Percentiles rank a stretch among this genome's conserved stretches.
These are phyloP conservation scores for Ganoderma sinense DNA, from an alignment of 1,284 basidiomycete genomes.

Conservation along the genomic window DNA sequence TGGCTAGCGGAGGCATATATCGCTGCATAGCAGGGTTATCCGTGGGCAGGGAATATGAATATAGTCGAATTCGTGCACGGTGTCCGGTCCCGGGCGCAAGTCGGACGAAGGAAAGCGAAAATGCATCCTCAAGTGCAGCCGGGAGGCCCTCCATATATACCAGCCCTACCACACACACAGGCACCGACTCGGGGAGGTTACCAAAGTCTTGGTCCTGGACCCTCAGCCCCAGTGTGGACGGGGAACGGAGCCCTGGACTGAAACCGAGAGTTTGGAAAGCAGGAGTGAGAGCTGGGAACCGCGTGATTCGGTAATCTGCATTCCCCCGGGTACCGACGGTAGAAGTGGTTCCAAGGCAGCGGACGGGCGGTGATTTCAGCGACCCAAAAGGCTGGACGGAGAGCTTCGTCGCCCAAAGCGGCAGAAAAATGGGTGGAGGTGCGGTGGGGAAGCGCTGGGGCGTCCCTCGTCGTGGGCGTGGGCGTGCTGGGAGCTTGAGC, in stretches of 20 bases:
- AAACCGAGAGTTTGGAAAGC: slow-evolving; percentile 3
- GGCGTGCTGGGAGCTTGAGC: too few relatives aligned
- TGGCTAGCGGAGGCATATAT: background rate
- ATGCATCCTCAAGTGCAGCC: background rate
- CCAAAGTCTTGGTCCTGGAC: background rate
- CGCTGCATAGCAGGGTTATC: background rate
- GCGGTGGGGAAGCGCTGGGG: background rate
- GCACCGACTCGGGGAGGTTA: background rate
- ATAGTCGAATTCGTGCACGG: background rate
- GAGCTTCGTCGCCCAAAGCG: background rate
- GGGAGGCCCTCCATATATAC: background rate
- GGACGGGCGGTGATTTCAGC: background rate
- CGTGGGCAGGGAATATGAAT: background rate
- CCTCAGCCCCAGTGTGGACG: background rate
- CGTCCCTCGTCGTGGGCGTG: background rate
- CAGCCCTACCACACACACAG: background rate
- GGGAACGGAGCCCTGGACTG: background rate
- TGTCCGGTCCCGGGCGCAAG: background rate
- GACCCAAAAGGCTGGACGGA: background rate
- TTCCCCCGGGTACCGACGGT: slow-evolving; percentile 5
- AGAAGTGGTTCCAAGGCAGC: background rate
- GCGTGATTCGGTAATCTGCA: slow-evolving; percentile 9
- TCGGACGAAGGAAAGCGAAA: background rate
- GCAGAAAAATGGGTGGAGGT: background rate
- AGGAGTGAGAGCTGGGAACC: background rate